Percentiles rank a stretch among this genome's conserved stretches.
Evolutionary conservation across 768 basidiomycete genomes (phyloP).

Genomic region (Kwoniella sp.): DNA sequence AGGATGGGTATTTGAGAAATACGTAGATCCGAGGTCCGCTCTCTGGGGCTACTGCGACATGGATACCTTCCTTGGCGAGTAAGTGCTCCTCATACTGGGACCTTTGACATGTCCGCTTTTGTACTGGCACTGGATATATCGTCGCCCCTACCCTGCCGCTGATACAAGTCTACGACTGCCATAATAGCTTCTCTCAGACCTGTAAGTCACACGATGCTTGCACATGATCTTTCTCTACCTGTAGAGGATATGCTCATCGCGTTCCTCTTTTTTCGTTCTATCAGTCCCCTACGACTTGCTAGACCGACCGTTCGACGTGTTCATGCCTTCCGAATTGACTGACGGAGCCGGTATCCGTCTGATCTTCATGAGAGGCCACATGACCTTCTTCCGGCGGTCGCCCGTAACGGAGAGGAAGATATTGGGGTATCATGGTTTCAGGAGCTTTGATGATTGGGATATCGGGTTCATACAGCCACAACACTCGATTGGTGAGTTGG

Average conservation of each 20-base stretch:
- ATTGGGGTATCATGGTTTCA: conserved; percentile 23
- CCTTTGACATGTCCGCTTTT: not conserved
- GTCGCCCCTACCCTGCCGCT: not conserved
- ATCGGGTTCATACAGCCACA: not conserved
- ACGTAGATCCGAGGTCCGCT: conserved; percentile 19
- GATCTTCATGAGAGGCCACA: conserved; percentile 34
- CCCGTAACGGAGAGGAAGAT: conserved; percentile 22
- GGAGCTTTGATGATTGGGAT: conserved; percentile 27
- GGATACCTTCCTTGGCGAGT: conserved; percentile 32
- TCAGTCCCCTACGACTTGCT: conserved; percentile 32
- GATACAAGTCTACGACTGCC: not conserved
- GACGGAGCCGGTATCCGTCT: conserved; percentile 18
- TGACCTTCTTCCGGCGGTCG: conserved; percentile 29
- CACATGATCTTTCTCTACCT: not conserved
- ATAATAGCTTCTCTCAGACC: conserved; percentile 13
- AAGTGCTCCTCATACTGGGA: conserved; percentile 6
- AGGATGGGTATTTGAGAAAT: conserved; percentile 31
- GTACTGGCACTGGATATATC: not conserved
- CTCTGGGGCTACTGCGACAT: conserved; percentile 35
- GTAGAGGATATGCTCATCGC: not conserved
- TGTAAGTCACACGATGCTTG: conserved; percentile 4
- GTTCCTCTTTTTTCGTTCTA: not conserved
- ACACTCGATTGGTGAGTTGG: conserved; percentile 17
- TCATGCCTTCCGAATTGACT: conserved; percentile 18
- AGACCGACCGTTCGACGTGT: conserved; percentile 24